phyloP scores from a whole-genome alignment of 495 filamentous ascomycete genomes.

The Aspergillus nanangensis region DNA sequence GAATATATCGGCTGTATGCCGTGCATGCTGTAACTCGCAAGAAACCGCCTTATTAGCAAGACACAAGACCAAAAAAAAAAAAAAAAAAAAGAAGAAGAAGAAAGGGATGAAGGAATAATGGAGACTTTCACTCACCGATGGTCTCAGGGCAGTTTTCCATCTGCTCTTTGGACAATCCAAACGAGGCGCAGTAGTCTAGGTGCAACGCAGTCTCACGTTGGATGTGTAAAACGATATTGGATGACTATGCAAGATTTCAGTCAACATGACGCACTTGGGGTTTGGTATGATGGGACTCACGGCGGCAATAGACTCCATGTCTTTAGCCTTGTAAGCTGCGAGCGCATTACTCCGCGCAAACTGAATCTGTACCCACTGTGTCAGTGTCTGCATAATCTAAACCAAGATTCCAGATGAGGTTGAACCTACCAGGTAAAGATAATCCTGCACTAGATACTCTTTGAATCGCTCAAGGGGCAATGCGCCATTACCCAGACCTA shows the following conservation, averaged over 20 bases:
- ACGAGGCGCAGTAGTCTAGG: constrained; percentile 70
- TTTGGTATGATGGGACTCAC: constrained; percentile 28
- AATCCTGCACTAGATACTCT: constrained; percentile 84
- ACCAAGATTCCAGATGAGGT: background rate
- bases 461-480: constrained; percentile 73
- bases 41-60: constrained; percentile 29
- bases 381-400: background rate
- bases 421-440: constrained; percentile 70
- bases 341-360: constrained; percentile 82
- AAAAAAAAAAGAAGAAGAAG: too few species aligned
- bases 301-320: constrained; percentile 65
- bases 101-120: too few species aligned
- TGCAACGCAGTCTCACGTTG: constrained; percentile 77
- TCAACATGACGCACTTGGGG: too few species aligned
- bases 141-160: constrained; percentile 71
- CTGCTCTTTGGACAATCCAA: constrained; percentile 71
- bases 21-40: constrained; percentile 32
- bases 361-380: constrained; percentile 55
- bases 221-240: constrained; percentile 68
- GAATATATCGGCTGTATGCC: constrained; percentile 64
- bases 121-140: constrained; percentile 61
- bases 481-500: constrained; percentile 67
- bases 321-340: constrained; percentile 74
- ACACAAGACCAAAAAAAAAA: background rate
- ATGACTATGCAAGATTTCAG: constrained; percentile 43